A percentile compares a stretch with the other conserved stretches of the same genome.
These are phyloP conservation scores for Chondrus crispus DNA, from an alignment of 23 red algal species.

Conservation along the genomic window DNA sequence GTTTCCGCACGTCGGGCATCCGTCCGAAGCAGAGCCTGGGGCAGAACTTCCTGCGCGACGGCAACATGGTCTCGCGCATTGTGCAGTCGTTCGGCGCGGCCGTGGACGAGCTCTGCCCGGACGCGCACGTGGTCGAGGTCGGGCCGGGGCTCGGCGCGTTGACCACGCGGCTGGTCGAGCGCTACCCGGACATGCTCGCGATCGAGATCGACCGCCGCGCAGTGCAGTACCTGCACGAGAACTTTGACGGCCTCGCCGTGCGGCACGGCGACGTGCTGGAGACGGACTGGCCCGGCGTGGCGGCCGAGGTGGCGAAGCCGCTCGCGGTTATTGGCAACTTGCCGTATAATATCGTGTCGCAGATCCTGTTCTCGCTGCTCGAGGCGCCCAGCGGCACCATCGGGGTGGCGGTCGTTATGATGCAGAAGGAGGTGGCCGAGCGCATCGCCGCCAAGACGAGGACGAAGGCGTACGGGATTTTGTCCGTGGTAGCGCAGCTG, in stretches of 20 bases:
- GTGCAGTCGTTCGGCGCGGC: slow-evolving; percentile 23
- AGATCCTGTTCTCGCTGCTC: slow-evolving; percentile 81
- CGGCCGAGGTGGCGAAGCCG: not conserved
- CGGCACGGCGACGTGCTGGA: slow-evolving; percentile 72
- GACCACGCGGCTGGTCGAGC: slow-evolving; percentile 38
- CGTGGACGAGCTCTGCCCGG: not conserved
- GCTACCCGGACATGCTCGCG: slow-evolving; percentile 60
- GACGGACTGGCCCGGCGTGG: slow-evolving; percentile 13
- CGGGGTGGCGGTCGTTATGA: slow-evolving; percentile 77
- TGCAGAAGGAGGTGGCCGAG: slow-evolving; percentile 90
- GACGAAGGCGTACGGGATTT: slow-evolving; percentile 79
- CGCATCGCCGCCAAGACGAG: slow-evolving; percentile 52
- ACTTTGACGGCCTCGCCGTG: slow-evolving; percentile 40
- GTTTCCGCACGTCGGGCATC: too few relatives aligned
- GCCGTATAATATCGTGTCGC: slow-evolving; percentile 91
- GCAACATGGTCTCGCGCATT: slow-evolving; percentile 49
- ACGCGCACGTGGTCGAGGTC: slow-evolving; percentile 73
- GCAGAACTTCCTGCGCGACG: slow-evolving; percentile 87
- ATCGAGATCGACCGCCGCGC: slow-evolving; percentile 86
- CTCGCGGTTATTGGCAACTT: slow-evolving; percentile 91
- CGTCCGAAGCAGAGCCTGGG: slow-evolving; percentile 82
- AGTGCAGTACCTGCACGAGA: slow-evolving; percentile 45
- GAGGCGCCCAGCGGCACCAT: slow-evolving; percentile 64
- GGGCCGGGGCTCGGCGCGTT: slow-evolving; percentile 82
- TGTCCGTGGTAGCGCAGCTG: slow-evolving; percentile 83